These are phyloP conservation scores for Leccinum barrowsii DNA, from an alignment of 768 basidiomycete species.

Conservation along the genomic window DNA sequence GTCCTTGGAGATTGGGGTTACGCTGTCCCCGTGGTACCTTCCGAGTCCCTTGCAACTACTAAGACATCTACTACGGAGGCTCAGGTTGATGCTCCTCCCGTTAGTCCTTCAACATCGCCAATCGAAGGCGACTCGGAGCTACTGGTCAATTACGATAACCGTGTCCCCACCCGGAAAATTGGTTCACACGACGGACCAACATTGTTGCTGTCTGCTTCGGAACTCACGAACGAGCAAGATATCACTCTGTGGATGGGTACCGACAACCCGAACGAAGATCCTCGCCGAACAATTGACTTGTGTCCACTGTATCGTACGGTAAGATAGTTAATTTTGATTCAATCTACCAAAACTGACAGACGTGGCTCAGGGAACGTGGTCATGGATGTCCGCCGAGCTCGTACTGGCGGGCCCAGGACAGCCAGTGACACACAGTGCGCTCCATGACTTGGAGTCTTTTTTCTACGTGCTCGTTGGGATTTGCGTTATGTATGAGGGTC, in stretches of 20 bases:
- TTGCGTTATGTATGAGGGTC: neutral
- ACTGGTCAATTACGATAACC: neutral
- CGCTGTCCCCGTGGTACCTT: neutral
- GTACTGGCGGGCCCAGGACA: neutral
- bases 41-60: neutral
- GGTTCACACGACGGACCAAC: neutral
- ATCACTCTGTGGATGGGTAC: neutral
- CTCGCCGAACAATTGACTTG: neutral
- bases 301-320: neutral
- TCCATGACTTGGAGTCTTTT: neutral
- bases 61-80: neutral
- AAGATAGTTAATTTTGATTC: neutral
- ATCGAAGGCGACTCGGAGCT: neutral
- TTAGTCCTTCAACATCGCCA: neutral
- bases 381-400: neutral
- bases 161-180: neutral
- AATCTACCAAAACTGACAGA: neutral
- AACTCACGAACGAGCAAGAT: neutral
- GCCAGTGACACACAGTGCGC: neutral
- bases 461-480: neutral
- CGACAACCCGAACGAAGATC: neutral
- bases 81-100: neutral
- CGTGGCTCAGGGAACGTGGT: neutral
- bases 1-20: neutral
- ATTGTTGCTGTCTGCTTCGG: neutral